Conservation (phyloP, 2,329 filamentous ascomycete genomes). For the Ophiostoma angusticollis region DNA sequence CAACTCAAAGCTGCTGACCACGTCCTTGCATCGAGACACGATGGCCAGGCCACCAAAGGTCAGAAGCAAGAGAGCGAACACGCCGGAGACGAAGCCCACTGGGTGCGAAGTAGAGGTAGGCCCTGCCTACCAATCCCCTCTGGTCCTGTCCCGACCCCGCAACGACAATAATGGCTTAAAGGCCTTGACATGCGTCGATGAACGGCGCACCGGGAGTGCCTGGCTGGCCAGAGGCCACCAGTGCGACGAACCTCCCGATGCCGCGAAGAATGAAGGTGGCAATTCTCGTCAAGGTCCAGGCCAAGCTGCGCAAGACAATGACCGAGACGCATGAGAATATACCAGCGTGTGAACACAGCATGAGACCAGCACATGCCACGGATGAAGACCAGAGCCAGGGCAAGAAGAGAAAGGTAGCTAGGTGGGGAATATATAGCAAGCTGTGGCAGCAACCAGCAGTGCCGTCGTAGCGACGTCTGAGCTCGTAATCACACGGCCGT, state of each 20-base stretch:
- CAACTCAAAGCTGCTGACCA: too few relatives aligned
- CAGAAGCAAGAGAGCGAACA: too few relatives aligned
- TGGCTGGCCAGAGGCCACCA: neutral
- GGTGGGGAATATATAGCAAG: constrained; percentile 2
- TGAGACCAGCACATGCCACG: neutral
- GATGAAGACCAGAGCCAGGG: constrained; percentile 2
- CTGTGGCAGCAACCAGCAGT: neutral
- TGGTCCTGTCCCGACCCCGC: neutral
- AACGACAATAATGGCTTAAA: neutral
- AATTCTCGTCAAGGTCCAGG: neutral
- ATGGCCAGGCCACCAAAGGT: too few relatives aligned
- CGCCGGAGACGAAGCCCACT: too few relatives aligned
- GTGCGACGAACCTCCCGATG: neutral
- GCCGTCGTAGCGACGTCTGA: neutral
- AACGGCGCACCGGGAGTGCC: constrained; percentile 5
- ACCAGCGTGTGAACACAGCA: neutral
- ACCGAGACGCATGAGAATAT: neutral
- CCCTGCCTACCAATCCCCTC: too few relatives aligned
- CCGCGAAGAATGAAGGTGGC: neutral
- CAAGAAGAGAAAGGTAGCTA: neutral
- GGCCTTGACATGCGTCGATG: constrained; percentile 2
- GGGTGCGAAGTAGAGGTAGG: too few relatives aligned
- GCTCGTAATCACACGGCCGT: too few relatives aligned
- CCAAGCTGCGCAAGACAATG: neutral
- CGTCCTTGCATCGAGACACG: too few relatives aligned